phyloP scores from a whole-genome alignment of 441 rosid species.

The Gossypium schwendimanii region DNA sequence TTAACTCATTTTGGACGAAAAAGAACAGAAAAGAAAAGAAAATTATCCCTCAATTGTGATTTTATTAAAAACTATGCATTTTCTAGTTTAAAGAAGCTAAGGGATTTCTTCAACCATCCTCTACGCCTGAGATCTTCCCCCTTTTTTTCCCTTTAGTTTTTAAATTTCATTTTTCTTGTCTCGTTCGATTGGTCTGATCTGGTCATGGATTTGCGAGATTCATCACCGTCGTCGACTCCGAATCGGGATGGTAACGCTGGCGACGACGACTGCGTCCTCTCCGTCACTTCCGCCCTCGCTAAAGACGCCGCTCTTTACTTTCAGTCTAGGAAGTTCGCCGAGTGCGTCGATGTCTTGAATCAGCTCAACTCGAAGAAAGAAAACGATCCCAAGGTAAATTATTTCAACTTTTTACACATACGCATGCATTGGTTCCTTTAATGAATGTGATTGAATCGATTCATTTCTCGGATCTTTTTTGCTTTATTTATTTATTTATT shows the following conservation, averaged over 20 bases:
- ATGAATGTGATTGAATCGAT: neutral
- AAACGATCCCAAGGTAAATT: slow-evolving; percentile 74
- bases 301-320: slow-evolving; percentile 64
- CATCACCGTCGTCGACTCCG: slow-evolving; percentile 33
- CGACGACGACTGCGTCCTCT: slow-evolving; percentile 53
- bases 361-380: slow-evolving; percentile 61
- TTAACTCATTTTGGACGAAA: neutral
- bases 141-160: neutral
- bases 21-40: neutral
- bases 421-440: neutral
- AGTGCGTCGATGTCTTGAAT: slow-evolving; percentile 59
- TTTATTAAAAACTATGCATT: neutral
- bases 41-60: neutral
- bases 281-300: slow-evolving; percentile 59
- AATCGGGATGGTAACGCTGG: slow-evolving; percentile 32
- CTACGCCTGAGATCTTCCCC: neutral
- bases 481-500: neutral
- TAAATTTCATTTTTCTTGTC: neutral
- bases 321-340: slow-evolving; percentile 63
- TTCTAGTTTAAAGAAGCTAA: slow-evolving; percentile 13
- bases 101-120: slow-evolving; percentile 9
- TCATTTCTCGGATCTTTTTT: neutral
- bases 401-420: neutral
- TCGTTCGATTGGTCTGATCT: slow-evolving; percentile 32
- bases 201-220: slow-evolving; percentile 77